A percentile compares a stretch with the other conserved stretches of the same genome.
These are phyloP conservation scores for Datisca glomerata DNA, from an alignment of 306 rosid genomes.

Conservation along the genomic window DNA sequence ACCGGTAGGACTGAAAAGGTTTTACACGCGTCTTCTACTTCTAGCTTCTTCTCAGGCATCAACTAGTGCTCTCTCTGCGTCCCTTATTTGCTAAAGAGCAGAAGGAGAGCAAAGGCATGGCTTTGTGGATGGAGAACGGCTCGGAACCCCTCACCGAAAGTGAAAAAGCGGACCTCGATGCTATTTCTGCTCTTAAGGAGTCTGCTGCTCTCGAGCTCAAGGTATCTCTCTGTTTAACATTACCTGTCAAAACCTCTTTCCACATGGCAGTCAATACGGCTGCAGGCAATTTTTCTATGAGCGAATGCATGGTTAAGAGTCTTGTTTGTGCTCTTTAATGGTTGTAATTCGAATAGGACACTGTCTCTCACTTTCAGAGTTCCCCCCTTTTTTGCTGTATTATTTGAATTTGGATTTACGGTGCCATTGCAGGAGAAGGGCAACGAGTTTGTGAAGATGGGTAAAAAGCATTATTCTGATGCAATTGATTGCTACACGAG, in stretches of 20 bases:
- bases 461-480: slow-evolving; percentile 70
- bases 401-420: slow-evolving; percentile 2
- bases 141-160: slow-evolving; percentile 57
- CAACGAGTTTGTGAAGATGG: slow-evolving; percentile 59
- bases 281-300: no score
- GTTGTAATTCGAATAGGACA: no score
- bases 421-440: slow-evolving; percentile 69
- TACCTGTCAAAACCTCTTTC: not conserved
- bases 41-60: no score
- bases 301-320: no score
- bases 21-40: no score
- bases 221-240: slow-evolving; percentile 22
- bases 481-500: slow-evolving; percentile 84
- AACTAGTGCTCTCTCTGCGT: no score
- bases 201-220: slow-evolving; percentile 62
- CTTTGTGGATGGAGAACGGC: slow-evolving; percentile 74
- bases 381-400: no score
- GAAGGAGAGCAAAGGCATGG: slow-evolving; percentile 26
- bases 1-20: no score
- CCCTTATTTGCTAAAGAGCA: no score
- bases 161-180: slow-evolving; percentile 83
- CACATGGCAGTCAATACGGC: not conserved
- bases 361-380: no score
- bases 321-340: no score
- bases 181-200: slow-evolving; percentile 78